These are phyloP conservation scores for Entonaema liquescens DNA, from an alignment of 495 filamentous ascomycete species.

Conservation along the genomic window DNA sequence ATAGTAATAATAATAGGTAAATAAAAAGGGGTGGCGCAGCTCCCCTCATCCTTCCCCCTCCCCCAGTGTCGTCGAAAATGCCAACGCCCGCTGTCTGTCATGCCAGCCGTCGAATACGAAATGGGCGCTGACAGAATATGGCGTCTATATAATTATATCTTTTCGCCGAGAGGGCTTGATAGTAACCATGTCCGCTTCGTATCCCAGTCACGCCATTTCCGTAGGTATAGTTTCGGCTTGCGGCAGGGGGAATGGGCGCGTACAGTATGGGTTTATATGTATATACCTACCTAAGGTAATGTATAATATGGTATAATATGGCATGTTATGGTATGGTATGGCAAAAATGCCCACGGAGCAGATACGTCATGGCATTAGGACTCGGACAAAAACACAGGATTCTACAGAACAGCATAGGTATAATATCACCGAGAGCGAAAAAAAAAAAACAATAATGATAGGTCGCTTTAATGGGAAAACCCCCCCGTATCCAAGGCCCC, in stretches of 20 bases:
- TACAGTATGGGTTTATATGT: neutral
- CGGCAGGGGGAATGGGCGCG: constrained; percentile 3
- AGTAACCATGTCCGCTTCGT: neutral
- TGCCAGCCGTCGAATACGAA: constrained; percentile 2
- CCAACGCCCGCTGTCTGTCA: neutral
- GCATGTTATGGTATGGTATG: neutral
- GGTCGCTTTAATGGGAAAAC: neutral
- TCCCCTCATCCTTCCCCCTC: neutral
- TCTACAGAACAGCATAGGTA: neutral
- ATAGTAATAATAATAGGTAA: neutral
- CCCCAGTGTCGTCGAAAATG: neutral
- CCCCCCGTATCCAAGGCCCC: neutral
- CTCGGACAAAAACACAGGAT: neutral
- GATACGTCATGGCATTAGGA: neutral
- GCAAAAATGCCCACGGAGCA: neutral
- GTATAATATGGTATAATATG: no score
- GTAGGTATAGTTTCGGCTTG: constrained; percentile 6
- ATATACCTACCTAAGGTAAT: neutral
- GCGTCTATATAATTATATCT: neutral
- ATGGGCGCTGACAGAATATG: constrained; percentile 5
- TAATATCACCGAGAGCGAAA: neutral
- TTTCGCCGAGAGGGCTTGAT: neutral
- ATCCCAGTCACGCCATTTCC: constrained; percentile 8
- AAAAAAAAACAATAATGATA: neutral
- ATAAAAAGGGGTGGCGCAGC: constrained; percentile 1